A percentile compares a stretch with the other conserved stretches of the same genome.
Conservation (phyloP, 768 basidiomycete species). For the Suillus fuscotomentosus region DNA sequence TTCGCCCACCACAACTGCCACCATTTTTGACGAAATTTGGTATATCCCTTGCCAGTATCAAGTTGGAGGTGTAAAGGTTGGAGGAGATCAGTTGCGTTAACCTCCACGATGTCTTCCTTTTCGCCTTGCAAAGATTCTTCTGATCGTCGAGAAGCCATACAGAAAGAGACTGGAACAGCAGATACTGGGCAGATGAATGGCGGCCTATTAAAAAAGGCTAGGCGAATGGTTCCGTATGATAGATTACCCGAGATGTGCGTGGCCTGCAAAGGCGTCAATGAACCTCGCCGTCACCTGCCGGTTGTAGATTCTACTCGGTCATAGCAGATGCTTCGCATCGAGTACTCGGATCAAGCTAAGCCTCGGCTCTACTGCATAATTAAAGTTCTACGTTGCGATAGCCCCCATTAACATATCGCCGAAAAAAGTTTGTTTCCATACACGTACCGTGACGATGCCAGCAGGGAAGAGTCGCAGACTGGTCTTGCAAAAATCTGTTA, state of each 20-base stretch:
- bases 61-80: conserved; percentile 29
- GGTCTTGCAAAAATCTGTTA: neutral
- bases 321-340: neutral
- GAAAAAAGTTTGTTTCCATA: neutral
- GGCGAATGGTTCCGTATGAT: neutral
- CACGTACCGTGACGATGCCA: neutral
- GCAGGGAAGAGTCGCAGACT: neutral
- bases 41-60: conserved; percentile 37
- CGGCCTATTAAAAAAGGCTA: neutral
- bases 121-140: neutral
- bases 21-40: conserved; percentile 46
- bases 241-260: neutral
- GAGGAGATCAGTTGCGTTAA: neutral
- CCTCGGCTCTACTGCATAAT: neutral
- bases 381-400: too few species aligned
- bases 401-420: too few species aligned
- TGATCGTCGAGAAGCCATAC: neutral
- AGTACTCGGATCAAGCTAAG: neutral
- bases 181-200: neutral
- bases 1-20: conserved; percentile 52
- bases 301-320: neutral
- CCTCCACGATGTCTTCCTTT: neutral
- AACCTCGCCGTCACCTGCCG: neutral
- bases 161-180: neutral
- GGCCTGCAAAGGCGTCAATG: neutral